Evolutionary conservation across 306 rosid species (phyloP), one percentile per base, ranked within the genome.

Genomic region (Senna tora): DNA sequence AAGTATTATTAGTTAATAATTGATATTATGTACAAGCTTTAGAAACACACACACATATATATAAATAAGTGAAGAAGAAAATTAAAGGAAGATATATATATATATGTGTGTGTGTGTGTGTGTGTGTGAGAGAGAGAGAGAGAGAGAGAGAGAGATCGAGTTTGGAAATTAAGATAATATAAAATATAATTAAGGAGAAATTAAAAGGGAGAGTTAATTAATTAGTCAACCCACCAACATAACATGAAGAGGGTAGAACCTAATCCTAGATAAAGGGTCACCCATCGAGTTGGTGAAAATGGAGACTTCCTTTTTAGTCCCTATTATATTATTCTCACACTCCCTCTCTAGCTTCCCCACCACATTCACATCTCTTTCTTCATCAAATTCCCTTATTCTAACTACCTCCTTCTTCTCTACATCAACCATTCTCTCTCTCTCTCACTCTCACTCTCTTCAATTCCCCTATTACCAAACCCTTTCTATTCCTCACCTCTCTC

Each of bases 341-440:
- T 83, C 80, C 71, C 87, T 88, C 77, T 90, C 96, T 32, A 90
- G 90, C 79, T 84, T 86, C 84, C 87, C 91, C 83, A 90, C 93
- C 84, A 86, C 79, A 66, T 86, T 87, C 22, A 50, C 75, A 81
- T 91, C 92, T 80, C 77, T 88, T 42, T 78, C 85, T 78, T 80
- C 90, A 69, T 75, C 86, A 82, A 83, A 86, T 77, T 90, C 92
- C 80, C 90, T 91, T 65, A 91, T 74, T 13, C 74, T 52, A 74
- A 91, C 71, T 1, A 25, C 3, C 30, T 25, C 30, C 67, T 72
- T 83, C 64, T 73, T 84, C 77, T 78, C 88, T 59, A 16, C 67
- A 69, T 62, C 81, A 62, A 71, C 93, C 92, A 82, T 89, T 74
- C 58, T 64, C 73, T 21, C 6, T 14, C 62, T 72, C 67, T 59